Evolutionary conservation across 768 basidiomycete species (phyloP), one percentile per base, ranked within the genome.

Genomic region (Xerocomus brunneocitrinus): DNA sequence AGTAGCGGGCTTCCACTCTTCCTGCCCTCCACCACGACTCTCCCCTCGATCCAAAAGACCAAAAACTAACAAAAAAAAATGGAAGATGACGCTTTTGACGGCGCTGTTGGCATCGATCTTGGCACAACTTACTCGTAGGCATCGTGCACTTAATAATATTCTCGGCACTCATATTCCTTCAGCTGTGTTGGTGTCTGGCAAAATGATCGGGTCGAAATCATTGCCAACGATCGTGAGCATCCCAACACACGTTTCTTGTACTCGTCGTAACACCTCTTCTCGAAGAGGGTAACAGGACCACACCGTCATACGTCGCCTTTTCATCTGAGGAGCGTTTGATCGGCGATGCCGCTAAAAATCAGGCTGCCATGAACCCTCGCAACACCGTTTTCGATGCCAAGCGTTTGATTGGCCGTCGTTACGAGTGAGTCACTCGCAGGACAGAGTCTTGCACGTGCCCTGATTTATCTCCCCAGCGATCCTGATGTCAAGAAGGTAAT

Each of bases 341-440:
- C 71, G 95, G 97, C 71, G 95, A 98, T 84, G 93, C 93, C 66
- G 95, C 93, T 58, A 95, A 95, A 76, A 97, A 97, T 73, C 95
- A 98, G 81, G 91, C 91, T 55, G 97, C 97, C 62, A 99, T 99
- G 97, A 99, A 99, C 84, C 97, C 97, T 59, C 81, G 80, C 67
- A 98, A 98, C 82, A 99, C 97, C 62, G 90, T 98, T 72, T 98
- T 98, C 74, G 95, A 98, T 72, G 95, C 95, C 57, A 98, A 98
- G 78, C 95, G 95, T 74, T 84, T 98, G 67, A 98, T 98, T 67
- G 95, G 97, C 67, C 91, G 95, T 62, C 85, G 94, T 65, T 98
- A 87, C 70, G 95, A 98, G 91, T 90, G 63, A 62, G 87, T 76
- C 25, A 16, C 34, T 51, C 19, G 39, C 40, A 6, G 13, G 36